Evolutionary conservation across 2,329 filamentous ascomycete genomes (phyloP).

Genomic region (Hysterium pulicare): DNA sequence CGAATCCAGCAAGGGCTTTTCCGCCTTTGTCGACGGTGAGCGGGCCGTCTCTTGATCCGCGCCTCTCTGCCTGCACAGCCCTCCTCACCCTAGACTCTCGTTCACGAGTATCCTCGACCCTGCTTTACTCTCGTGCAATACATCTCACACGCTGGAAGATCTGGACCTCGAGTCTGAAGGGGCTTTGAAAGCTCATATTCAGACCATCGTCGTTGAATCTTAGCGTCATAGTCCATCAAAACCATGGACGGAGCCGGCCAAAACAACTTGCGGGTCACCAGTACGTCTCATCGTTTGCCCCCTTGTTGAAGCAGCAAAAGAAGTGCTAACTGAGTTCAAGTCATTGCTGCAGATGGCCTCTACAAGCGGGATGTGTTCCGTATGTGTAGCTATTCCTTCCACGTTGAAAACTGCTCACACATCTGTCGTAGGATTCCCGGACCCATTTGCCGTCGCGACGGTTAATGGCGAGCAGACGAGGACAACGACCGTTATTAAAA

Average conservation of each 20-base stretch:
- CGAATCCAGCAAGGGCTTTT: conserved; percentile 15
- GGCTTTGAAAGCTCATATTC: conserved; percentile 30
- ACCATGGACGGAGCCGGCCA: conserved; percentile 49
- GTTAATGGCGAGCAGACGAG: conserved; percentile 97
- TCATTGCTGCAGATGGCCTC: conserved; percentile 96
- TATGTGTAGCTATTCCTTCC: conserved; percentile 52
- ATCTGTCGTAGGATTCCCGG: conserved; percentile 72
- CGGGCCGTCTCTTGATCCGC: conserved; percentile 10
- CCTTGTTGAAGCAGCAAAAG: conserved; percentile 3
- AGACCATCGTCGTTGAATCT: not conserved
- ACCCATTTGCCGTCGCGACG: conserved; percentile 96
- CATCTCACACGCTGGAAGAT: too few relatives aligned
- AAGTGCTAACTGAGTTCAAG: conserved; percentile 49
- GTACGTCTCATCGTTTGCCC: conserved; percentile 52
- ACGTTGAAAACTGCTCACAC: conserved; percentile 27
- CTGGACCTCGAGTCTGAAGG: conserved; percentile 15
- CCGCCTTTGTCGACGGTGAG: conserved; percentile 23
- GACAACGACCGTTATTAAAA: conserved; percentile 95
- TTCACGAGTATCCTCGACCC: conserved; percentile 12
- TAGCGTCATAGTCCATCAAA: conserved; percentile 10
- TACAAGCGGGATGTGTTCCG: conserved; percentile 99
- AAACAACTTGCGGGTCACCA: conserved; percentile 89
- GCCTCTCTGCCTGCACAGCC: conserved; percentile 25
- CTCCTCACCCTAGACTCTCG: conserved; percentile 19
- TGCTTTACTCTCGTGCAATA: too few relatives aligned